phyloP scores from a whole-genome alignment of 805 yeast species.

The Candida anglica region DNA sequence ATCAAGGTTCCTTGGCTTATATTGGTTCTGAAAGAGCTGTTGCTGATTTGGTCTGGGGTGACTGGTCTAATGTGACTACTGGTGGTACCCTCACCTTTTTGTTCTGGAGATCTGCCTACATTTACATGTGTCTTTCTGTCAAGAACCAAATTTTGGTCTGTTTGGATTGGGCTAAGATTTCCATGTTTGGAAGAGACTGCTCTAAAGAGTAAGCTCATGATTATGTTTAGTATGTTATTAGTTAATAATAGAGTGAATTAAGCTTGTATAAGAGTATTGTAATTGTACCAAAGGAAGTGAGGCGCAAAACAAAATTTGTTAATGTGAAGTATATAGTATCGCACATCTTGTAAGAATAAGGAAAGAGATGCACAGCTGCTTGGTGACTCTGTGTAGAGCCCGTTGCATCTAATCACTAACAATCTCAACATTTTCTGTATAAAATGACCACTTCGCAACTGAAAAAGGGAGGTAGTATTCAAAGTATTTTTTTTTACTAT shows the following conservation, averaged over 20 bases:
- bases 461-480: no score
- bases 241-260: no score
- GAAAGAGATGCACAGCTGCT: no score
- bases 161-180: constrained; percentile 85
- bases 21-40: constrained; percentile 92
- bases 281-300: not conserved
- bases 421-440: no score
- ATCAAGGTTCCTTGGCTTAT: constrained; percentile 92
- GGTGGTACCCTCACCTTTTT: constrained; percentile 86
- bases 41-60: constrained; percentile 81
- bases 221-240: not conserved
- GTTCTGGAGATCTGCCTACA: constrained; percentile 94
- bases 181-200: constrained; percentile 89
- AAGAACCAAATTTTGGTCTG: constrained; percentile 84
- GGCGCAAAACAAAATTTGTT: not conserved
- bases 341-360: not conserved
- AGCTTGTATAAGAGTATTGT: no score
- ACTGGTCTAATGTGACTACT: constrained; percentile 72
- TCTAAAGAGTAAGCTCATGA: constrained; percentile 60
- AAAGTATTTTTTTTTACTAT: no score
- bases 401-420: no score
- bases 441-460: no score
- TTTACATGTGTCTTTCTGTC: constrained; percentile 86
- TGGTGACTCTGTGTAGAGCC: no score
- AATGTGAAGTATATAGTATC: not conserved